phyloP scores from a whole-genome alignment of 2,329 filamentous ascomycete species.

The Claviceps spartinae region DNA sequence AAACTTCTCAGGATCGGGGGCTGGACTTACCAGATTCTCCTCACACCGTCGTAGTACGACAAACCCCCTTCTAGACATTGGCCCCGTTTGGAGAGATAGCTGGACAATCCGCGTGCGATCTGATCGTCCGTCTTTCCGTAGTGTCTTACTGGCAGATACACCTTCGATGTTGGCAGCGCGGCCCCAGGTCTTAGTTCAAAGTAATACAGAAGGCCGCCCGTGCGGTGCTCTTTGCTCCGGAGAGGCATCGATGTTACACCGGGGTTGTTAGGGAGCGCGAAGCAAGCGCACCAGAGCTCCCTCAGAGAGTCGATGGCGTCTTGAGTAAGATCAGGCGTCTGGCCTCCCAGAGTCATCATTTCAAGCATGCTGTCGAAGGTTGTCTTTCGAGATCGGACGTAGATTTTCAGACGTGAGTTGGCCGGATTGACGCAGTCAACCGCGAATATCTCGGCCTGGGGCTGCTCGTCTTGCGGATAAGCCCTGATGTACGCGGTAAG shows the following conservation, averaged over 20 bases:
- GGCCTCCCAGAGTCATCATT: constrained; percentile 13
- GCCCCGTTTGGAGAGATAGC: not conserved
- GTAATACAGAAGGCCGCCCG: constrained; percentile 21
- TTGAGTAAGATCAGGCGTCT: constrained; percentile 1
- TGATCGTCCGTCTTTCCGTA: constrained; percentile 11
- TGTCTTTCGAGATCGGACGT: constrained; percentile 18
- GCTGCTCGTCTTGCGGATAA: not conserved
- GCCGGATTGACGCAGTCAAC: constrained; percentile 17
- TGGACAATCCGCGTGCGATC: not conserved
- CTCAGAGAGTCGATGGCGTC: not conserved
- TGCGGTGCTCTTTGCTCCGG: constrained; percentile 16
- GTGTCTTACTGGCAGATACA: constrained; percentile 23
- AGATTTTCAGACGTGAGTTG: constrained; percentile 23
- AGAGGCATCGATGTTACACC: not conserved
- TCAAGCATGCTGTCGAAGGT: constrained; percentile 16
- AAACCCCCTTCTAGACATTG: not conserved
- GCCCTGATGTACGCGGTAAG: not conserved
- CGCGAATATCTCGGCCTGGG: constrained; percentile 16
- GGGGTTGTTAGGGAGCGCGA: not conserved
- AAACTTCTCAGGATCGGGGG: not conserved
- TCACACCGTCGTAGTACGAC: not conserved
- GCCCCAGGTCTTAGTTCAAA: constrained; percentile 15
- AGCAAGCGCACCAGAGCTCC: not conserved
- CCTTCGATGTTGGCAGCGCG: constrained; percentile 14
- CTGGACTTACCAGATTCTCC: not conserved